phyloP scores from a whole-genome alignment of 768 basidiomycete genomes.

The Nidula microcarpa region DNA sequence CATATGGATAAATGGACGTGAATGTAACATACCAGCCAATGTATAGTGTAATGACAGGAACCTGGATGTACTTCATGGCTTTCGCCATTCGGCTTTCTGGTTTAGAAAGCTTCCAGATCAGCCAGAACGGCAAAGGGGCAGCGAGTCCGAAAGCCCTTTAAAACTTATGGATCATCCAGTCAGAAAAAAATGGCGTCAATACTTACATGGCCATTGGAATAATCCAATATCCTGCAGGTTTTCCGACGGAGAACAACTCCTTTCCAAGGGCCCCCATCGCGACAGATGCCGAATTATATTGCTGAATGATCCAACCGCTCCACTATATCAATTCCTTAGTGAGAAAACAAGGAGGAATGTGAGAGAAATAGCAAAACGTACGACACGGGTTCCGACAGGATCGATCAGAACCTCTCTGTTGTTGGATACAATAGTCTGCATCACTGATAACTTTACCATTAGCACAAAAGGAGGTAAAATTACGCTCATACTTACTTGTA shows the following conservation, averaged over 20 bases:
- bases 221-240: constrained; percentile 38
- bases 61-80: constrained; percentile 38
- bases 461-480: background rate
- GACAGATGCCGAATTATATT: constrained; percentile 50
- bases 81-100: constrained; percentile 25
- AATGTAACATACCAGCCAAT: constrained; percentile 24
- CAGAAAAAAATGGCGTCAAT: background rate
- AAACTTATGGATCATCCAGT: background rate
- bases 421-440: constrained; percentile 40
- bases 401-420: constrained; percentile 44
- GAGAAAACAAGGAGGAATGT: background rate
- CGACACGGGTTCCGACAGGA: constrained; percentile 45
- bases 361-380: constrained; percentile 13
- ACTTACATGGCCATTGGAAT: constrained; percentile 44
- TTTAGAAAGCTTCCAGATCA: constrained; percentile 33
- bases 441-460: constrained; percentile 28
- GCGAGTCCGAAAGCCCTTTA: constrained; percentile 41
- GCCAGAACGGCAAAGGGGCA: constrained; percentile 47
- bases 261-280: constrained; percentile 53
- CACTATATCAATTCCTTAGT: constrained; percentile 21
- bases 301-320: constrained; percentile 52
- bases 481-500: constrained; percentile 27
- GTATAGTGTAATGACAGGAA: constrained; percentile 39
- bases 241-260: constrained; percentile 48
- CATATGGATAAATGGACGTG: background rate